A percentile compares a stretch with the other conserved stretches of the same genome.
Conservation (phyloP, 2,329 filamentous ascomycete species). For the Apiospora arundinis region DNA sequence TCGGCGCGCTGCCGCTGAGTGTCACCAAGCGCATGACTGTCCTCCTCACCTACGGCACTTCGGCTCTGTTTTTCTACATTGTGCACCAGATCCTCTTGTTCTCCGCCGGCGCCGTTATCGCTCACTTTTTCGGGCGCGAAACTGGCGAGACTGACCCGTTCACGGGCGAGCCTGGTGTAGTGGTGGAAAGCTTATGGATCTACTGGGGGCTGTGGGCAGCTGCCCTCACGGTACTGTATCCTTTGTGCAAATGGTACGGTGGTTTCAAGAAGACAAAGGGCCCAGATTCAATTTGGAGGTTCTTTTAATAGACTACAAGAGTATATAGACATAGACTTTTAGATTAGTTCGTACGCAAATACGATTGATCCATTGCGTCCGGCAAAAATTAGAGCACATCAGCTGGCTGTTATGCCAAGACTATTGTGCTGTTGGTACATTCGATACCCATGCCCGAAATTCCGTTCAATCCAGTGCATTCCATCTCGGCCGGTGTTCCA, state of each 20-base stretch:
- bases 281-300: conserved; percentile 52
- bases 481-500: conserved; percentile 30
- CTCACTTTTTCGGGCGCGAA: conserved; percentile 44
- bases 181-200: conserved; percentile 45
- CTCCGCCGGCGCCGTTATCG: conserved; percentile 32
- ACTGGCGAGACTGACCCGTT: conserved; percentile 36
- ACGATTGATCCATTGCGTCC: background rate
- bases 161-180: conserved; percentile 30
- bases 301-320: conserved; percentile 43
- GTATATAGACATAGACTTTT: background rate
- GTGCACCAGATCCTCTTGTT: conserved; percentile 46
- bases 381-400: background rate
- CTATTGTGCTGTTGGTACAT: conserved; percentile 31
- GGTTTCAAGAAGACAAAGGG: conserved; percentile 49
- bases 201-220: conserved; percentile 46
- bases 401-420: background rate
- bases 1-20: conserved; percentile 41
- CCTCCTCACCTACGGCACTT: conserved; percentile 52
- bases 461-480: conserved; percentile 31
- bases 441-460: conserved; percentile 31
- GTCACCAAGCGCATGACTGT: conserved; percentile 41
- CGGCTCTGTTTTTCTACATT: conserved; percentile 54
- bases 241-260: conserved; percentile 49
- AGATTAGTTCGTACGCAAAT: background rate
- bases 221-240: conserved; percentile 47